Base-by-base conservation (phyloP, 2,329 filamentous ascomycete species). In the Ophiognomonia clavigignenti-juglandacearum region DNA sequence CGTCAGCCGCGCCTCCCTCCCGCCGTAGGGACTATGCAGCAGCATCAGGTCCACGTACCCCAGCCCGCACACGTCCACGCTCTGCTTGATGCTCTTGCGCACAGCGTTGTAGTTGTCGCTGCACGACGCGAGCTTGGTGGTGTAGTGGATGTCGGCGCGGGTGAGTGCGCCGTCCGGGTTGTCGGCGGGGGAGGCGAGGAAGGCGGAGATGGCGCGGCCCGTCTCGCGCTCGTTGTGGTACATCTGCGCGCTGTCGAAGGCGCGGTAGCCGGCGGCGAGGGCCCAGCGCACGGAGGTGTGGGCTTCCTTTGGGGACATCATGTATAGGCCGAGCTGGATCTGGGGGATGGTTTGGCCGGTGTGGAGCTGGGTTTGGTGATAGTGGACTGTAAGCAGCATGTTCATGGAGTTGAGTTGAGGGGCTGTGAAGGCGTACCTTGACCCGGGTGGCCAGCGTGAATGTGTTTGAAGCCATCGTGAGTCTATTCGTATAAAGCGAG, bases 41-140 rank as follows among this genome's bases (percentile, higher is more conserved):
- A 95, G 69, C 62, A 92, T 91, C 37, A 93, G 64, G 59, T 93
- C 88, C 47, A 92, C 80, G 62, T 91, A 90, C 0, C 80, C 85
- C 24, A 91, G 66, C 0, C 81, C 84, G 20, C 79, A 82, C 47
- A 77, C 75, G 39, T 80, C 73, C 4, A 90, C 72, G 24, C 79
- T 85, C 60, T 77, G 62, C 52, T 73, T 78, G 53, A 93, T 87
- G 0, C 84, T 82, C 51, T 68, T 69, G 41, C 83, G 76, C 20
- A 86, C 86, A 4, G 71, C 68, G n/a, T 85, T 76, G 62, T 91
- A 92, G 4, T 75, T 75, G 1, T 72, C 72, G 56, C 68, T 69
- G 59, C 83, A 87, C 48, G 74, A 80, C 1, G 80, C 81, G 13
- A 93, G 74, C 68, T 93, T 95, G 29, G 83, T 85, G 0, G 88